Evolutionary conservation across 257 asterid genomes (phyloP).

Genomic region (Gentiana straminea): DNA sequence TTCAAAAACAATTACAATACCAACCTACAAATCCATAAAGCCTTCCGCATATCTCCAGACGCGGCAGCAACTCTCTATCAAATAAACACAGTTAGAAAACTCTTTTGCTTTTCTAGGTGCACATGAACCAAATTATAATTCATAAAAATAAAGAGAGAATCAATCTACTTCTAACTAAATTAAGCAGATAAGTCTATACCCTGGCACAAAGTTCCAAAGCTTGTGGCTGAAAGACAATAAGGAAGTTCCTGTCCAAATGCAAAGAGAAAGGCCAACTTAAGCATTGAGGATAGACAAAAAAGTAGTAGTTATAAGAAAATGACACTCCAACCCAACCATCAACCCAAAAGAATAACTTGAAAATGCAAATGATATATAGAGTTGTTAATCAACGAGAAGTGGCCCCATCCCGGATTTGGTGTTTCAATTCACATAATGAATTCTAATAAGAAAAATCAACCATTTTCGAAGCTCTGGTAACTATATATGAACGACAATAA

Average conservation of each 20-base stretch:
- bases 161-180: neutral
- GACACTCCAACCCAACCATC: too few species aligned
- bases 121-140: neutral
- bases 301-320: too few species aligned
- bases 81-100: slow-evolving; percentile 4
- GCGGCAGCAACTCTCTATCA: slow-evolving; percentile 87
- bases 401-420: too few species aligned
- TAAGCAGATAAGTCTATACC: slow-evolving; percentile 26
- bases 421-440: too few species aligned
- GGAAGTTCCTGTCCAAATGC: slow-evolving; percentile 62
- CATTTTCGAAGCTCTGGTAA: too few species aligned
- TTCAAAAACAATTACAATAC: neutral
- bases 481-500: too few species aligned
- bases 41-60: slow-evolving; percentile 96
- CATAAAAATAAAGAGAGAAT: neutral
- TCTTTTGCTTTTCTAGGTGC: neutral
- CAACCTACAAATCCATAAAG: slow-evolving; percentile 91
- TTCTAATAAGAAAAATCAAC: too few species aligned
- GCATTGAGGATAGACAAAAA: too few species aligned
- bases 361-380: too few species aligned
- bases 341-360: too few species aligned
- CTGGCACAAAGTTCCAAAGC: slow-evolving; percentile 93
- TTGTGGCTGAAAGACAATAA: slow-evolving; percentile 70
- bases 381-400: too few species aligned
- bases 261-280: slow-evolving; percentile 3